Percentiles rank a stretch among this genome's conserved stretches.
These are phyloP conservation scores for Deinandra increscens DNA, from an alignment of 129 eudicot genomes.

Conservation along the genomic window DNA sequence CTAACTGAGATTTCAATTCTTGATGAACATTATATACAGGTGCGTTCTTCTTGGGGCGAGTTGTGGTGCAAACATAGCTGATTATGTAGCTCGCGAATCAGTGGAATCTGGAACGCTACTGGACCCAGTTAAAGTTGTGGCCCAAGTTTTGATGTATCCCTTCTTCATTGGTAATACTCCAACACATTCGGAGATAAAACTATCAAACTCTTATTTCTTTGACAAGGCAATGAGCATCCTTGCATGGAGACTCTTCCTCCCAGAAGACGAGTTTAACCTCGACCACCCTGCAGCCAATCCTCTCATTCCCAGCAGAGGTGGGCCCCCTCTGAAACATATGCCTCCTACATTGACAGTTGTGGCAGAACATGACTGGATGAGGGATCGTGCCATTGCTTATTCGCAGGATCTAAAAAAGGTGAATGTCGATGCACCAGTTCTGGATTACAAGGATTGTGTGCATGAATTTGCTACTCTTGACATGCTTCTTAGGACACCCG, in stretches of 20 bases:
- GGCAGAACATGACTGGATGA: slow-evolving; percentile 88
- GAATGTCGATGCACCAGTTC: slow-evolving; percentile 70
- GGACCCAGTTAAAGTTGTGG: slow-evolving; percentile 79
- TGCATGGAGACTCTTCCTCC: slow-evolving; percentile 71
- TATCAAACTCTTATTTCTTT: slow-evolving; percentile 77
- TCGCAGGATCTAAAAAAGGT: slow-evolving; percentile 69
- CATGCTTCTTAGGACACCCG: slow-evolving; percentile 75
- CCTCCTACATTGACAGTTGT: slow-evolving; percentile 72
- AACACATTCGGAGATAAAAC: slow-evolving; percentile 67
- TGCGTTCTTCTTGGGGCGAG: slow-evolving; percentile 78
- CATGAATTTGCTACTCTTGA: slow-evolving; percentile 77
- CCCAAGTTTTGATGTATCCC: slow-evolving; percentile 85
- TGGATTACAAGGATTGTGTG: slow-evolving; percentile 80
- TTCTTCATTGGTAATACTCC: slow-evolving; percentile 78
- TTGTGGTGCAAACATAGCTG: slow-evolving; percentile 80
- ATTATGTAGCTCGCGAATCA: slow-evolving; percentile 66
- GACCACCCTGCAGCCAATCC: slow-evolving; percentile 90
- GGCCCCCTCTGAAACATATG: slow-evolving; percentile 65
- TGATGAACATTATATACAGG: slow-evolving; percentile 35
- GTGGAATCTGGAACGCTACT: slow-evolving; percentile 64
- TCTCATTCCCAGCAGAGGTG: slow-evolving; percentile 45
- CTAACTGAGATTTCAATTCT: slow-evolving; percentile 10
- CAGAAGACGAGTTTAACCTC: slow-evolving; percentile 62
- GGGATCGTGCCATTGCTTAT: slow-evolving; percentile 92
- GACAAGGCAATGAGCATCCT: slow-evolving; percentile 73